Evolutionary conservation across 352 stramenopile species (phyloP).

Genomic region (Lagenidium sp.): DNA sequence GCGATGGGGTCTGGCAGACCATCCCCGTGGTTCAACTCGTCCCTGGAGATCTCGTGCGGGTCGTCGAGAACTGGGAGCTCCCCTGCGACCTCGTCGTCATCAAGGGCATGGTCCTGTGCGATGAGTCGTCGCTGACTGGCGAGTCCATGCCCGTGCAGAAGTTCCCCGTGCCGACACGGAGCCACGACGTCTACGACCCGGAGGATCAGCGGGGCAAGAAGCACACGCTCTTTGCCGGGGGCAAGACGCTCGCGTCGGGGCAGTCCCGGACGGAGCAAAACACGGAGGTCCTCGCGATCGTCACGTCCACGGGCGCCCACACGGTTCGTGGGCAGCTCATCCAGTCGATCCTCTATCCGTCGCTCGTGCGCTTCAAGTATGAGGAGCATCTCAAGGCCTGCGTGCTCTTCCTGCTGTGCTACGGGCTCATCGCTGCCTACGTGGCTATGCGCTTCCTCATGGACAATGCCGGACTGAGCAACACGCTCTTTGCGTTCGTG

Average conservation of each 20-base stretch:
- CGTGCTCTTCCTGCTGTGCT: constrained; percentile 67
- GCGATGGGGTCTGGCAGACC: constrained; percentile 36
- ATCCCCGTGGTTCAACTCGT: constrained; percentile 42
- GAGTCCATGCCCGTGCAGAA: constrained; percentile 87
- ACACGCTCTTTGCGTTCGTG: constrained; percentile 56
- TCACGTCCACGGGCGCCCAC: constrained; percentile 74
- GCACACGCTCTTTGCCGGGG: constrained; percentile 85
- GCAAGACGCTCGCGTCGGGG: constrained; percentile 56
- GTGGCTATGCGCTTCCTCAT: constrained; percentile 72
- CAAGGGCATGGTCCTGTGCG: constrained; percentile 54
- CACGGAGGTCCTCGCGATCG: constrained; percentile 65
- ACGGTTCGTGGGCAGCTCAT: constrained; percentile 82
- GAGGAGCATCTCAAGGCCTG: constrained; percentile 84
- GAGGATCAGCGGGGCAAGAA: constrained; percentile 54
- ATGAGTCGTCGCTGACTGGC: constrained; percentile 70
- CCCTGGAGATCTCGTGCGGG: constrained; percentile 56
- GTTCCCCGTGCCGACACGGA: constrained; percentile 44
- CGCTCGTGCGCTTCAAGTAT: constrained; percentile 88
- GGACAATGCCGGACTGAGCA: constrained; percentile 52
- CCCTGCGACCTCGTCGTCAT: constrained; percentile 66
- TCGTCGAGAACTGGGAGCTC: constrained; percentile 59
- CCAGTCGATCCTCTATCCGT: constrained; percentile 78
- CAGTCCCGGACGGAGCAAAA: constrained; percentile 12
- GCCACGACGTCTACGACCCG: constrained; percentile 37
- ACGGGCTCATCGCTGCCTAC: constrained; percentile 63